These are phyloP conservation scores for Plasmodium sp. DNA, from an alignment of 169 alveolate genomes.

Conservation along the genomic window DNA sequence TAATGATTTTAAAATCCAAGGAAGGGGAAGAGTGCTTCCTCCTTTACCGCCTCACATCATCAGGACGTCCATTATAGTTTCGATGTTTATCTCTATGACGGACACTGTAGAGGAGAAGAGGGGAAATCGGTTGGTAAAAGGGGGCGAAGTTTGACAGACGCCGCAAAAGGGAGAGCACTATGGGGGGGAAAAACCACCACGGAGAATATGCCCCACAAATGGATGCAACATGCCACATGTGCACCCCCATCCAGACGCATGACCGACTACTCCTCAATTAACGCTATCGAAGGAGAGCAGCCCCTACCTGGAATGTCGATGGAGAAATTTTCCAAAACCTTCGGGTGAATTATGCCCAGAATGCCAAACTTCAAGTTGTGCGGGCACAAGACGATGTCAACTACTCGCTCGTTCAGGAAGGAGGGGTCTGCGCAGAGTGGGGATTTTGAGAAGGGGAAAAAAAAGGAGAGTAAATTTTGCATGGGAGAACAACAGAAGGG, in stretches of 20 bases:
- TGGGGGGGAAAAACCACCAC: neutral
- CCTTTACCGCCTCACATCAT: neutral
- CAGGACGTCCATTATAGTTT: slow-evolving; percentile 20
- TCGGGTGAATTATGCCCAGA: slow-evolving; percentile 96
- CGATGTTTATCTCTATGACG: slow-evolving; percentile 35
- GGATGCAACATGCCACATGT: neutral
- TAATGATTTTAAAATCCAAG: neutral
- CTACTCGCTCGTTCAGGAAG: slow-evolving; percentile 49
- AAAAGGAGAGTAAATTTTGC: neutral
- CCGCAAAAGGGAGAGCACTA: neutral
- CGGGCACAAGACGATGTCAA: slow-evolving; percentile 44
- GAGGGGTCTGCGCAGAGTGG: slow-evolving; percentile 31
- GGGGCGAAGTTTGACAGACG: neutral
- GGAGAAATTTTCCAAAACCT: slow-evolving; percentile 90
- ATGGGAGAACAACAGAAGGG: neutral
- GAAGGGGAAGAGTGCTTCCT: neutral
- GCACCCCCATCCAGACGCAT: neutral
- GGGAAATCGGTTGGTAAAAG: neutral
- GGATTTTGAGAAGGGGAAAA: slow-evolving; percentile 1
- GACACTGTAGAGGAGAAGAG: slow-evolving; percentile 13
- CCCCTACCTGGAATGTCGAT: slow-evolving; percentile 48
- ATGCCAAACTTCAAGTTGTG: slow-evolving; percentile 85
- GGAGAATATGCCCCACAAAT: neutral
- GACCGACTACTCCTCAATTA: neutral
- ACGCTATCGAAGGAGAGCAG: neutral